phyloP scores from a whole-genome alignment of 2,329 filamentous ascomycete species.

The Elsinoe australis region DNA sequence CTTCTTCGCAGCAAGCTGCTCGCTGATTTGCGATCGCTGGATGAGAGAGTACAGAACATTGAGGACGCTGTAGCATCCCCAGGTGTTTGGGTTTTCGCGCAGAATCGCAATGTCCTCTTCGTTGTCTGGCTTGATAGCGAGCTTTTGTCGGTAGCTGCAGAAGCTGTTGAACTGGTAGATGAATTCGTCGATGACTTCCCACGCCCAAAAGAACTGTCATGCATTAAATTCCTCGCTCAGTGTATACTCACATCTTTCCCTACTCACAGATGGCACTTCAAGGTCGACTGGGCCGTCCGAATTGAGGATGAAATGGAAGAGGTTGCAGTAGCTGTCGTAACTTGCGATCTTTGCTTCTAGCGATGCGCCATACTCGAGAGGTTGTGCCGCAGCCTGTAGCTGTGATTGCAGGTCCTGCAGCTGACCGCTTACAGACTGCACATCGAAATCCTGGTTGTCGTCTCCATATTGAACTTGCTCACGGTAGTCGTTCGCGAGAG shows the following conservation, averaged over 20 bases:
- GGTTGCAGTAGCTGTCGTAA: conserved; percentile 98
- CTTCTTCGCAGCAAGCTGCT: conserved; percentile 93
- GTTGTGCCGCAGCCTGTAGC: conserved; percentile 83
- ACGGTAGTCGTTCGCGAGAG: conserved; percentile 88
- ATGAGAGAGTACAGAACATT: conserved; percentile 99
- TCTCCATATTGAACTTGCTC: conserved; percentile 95
- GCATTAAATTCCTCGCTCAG: neutral
- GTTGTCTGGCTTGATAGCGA: conserved; percentile 74
- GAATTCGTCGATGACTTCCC: conserved; percentile 99
- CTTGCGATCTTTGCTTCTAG: conserved; percentile 96
- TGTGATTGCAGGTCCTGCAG: conserved; percentile 89
- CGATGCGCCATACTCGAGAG: conserved; percentile 90
- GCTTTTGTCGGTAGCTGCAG: conserved; percentile 88
- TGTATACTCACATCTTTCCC: conserved; percentile 4
- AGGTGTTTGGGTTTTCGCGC: conserved; percentile 95
- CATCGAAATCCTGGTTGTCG: conserved; percentile 56
- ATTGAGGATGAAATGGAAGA: conserved; percentile 99
- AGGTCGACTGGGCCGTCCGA: conserved; percentile 97
- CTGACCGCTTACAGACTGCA: conserved; percentile 54
- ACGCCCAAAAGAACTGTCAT: conserved; percentile 94
- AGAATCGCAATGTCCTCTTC: conserved; percentile 88
- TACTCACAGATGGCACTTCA: conserved; percentile 85
- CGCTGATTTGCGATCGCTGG: conserved; percentile 94
- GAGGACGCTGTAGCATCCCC: conserved; percentile 98
- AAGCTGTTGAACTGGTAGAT: conserved; percentile 99